Conservation (phyloP, 2,329 filamentous ascomycete species). For the Daldinia eschscholtzii region DNA sequence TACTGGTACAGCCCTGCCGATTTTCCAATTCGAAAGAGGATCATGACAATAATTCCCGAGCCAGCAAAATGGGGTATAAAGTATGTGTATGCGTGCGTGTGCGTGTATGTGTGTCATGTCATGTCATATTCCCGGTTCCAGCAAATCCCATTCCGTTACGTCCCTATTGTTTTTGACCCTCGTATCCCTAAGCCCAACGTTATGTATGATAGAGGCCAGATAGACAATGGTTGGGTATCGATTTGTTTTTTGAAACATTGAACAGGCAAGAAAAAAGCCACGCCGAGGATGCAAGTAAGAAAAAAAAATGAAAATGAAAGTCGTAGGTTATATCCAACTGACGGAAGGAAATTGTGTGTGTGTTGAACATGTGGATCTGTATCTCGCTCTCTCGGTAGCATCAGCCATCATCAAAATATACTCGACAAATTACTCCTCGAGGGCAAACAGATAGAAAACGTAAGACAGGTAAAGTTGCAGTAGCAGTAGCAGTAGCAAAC, state of each 20-base stretch:
- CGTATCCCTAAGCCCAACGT: slow-evolving; percentile 35
- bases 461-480: slow-evolving; percentile 27
- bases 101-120: slow-evolving; percentile 28
- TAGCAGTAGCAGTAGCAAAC: slow-evolving; percentile 26
- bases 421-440: slow-evolving; percentile 29
- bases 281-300: slow-evolving; percentile 15
- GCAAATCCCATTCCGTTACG: slow-evolving; percentile 30
- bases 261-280: slow-evolving; percentile 32
- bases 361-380: slow-evolving; percentile 41
- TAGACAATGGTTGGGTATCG: slow-evolving; percentile 35
- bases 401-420: slow-evolving; percentile 19
- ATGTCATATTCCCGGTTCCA: slow-evolving; percentile 33
- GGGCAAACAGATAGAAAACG: slow-evolving; percentile 40
- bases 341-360: slow-evolving; percentile 35
- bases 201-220: slow-evolving; percentile 32
- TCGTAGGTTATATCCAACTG: slow-evolving; percentile 38
- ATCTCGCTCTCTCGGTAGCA: slow-evolving; percentile 31
- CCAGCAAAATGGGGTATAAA: slow-evolving; percentile 35
- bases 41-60: slow-evolving; percentile 24
- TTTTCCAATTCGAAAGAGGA: slow-evolving; percentile 26
- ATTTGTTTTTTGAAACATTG: slow-evolving; percentile 23
- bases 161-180: slow-evolving; percentile 40
- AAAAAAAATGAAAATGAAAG: slow-evolving; percentile 30
- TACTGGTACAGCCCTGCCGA: slow-evolving; percentile 41
- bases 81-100: neutral